phyloP scores from a whole-genome alignment of 176 grass and related monocot genomes.

The Pontederia paniculata region DNA sequence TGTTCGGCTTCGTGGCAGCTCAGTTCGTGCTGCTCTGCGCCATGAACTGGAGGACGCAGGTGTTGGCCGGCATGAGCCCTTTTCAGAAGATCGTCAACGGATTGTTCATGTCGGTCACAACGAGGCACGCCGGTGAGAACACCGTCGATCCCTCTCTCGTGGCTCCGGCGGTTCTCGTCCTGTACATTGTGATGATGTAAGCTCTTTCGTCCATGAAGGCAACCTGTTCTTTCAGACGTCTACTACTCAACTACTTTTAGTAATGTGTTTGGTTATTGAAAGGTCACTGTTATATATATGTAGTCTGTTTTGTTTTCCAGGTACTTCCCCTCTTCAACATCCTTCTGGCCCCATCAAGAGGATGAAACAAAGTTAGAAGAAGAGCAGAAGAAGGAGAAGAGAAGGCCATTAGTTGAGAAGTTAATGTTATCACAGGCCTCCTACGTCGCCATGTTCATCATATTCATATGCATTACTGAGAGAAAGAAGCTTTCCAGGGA shows the following conservation, averaged over 20 bases:
- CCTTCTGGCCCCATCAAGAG: constrained; percentile 23
- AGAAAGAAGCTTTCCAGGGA: constrained; percentile 43
- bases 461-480: constrained; percentile 54
- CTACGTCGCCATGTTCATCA: constrained; percentile 16
- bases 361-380: background rate
- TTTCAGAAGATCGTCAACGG: constrained; percentile 46
- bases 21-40: constrained; percentile 26
- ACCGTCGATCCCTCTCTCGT: constrained; percentile 54
- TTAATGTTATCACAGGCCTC: constrained; percentile 29
- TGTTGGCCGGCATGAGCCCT: constrained; percentile 39
- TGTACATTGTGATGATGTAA: constrained; percentile 59
- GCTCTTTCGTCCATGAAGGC: background rate
- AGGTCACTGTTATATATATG: too few relatives aligned
- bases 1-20: constrained; percentile 13
- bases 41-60: constrained; percentile 47
- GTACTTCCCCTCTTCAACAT: constrained; percentile 59
- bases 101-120: constrained; percentile 52
- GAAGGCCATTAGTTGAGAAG: background rate
- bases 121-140: constrained; percentile 58
- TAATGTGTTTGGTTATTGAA: too few relatives aligned
- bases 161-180: constrained; percentile 42
- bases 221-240: background rate
- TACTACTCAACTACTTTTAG: too few relatives aligned
- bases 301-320: constrained; percentile 30
- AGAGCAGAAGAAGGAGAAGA: constrained; percentile 6